Base-by-base conservation (phyloP, 2,329 filamentous ascomycete species). In the Elsinoe perseae region DNA sequence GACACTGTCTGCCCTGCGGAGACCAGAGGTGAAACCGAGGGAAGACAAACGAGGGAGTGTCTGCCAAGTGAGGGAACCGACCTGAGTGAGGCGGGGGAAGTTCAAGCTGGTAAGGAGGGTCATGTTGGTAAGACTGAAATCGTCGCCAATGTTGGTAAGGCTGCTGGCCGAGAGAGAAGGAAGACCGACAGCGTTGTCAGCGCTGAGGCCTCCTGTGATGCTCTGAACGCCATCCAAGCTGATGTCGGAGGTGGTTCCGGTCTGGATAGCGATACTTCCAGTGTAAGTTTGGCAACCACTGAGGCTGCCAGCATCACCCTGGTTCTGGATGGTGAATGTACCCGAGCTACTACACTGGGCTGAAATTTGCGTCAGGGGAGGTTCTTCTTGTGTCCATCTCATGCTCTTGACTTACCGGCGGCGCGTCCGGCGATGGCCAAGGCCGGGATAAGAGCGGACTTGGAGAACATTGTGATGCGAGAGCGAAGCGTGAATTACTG, bases 11-110 rank as follows among this genome's bases (percentile, higher is more conserved):
- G 87, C 87, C 70, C 82, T 76, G 64, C 79, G 82, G 65, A 97
- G 77, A 73, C 80, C 69, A 76, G 79, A 68, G 72, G 76, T 73
- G 74, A 88, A 86, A 57, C 73, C 74, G 43, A 88, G 73, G 30
- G 68, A 65, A 65, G 80, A 77, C 36, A 88, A 76, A 62, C 76
- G 75, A 60, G 84, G 84, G 40, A 96, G 81, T 63, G 86, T 86
- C 58, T 80, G 75, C 80, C 87, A 91, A 63, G 79, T 72, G 70
- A 97, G 85, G 57, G 74, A 73, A 62, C 81, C 80, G 60, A 95
- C 83, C 30, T 74, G 73, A 60, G 72, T 78, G 58, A 98, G 83
- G 23, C 74, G 66, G 57, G 78, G 74, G 75, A 95, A 84, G 63
- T 72, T 76, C 59, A 97, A 76, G 56, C 75, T 80, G 64, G 79